A percentile compares a stretch with the other conserved stretches of the same genome.
Conservation (phyloP, 257 asterid genomes). For the Lithospermum erythrorhizon region DNA sequence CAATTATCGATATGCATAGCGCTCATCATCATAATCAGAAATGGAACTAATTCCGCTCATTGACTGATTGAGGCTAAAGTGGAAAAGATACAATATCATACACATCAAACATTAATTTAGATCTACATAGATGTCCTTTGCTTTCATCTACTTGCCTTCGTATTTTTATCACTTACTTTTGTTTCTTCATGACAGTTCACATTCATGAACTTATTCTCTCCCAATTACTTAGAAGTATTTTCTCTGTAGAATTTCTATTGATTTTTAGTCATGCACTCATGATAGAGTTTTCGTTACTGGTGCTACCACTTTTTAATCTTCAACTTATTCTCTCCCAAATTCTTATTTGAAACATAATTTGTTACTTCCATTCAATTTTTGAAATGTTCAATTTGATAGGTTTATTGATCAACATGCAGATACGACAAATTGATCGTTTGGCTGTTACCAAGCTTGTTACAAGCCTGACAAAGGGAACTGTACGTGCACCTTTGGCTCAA, state of each 20-base stretch:
- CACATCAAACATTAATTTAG: not conserved
- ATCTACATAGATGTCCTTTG: not conserved
- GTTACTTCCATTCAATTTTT: no score
- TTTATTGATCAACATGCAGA: slow-evolving; percentile 32
- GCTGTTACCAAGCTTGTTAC: slow-evolving; percentile 93
- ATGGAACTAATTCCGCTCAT: not conserved
- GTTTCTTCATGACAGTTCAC: not conserved
- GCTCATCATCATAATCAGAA: no score
- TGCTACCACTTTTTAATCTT: not conserved
- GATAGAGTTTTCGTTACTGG: not conserved
- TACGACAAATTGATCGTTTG: slow-evolving; percentile 86
- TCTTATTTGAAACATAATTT: not conserved
- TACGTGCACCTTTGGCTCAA: slow-evolving; percentile 90
- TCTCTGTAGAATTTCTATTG: no score
- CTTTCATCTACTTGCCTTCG: not conserved
- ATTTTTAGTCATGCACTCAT: no score
- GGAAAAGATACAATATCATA: not conserved
- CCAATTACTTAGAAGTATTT: no score
- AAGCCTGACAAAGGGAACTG: slow-evolving; percentile 88
- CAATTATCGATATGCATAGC: not conserved
- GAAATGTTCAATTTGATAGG: not conserved
- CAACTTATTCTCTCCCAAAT: not conserved
- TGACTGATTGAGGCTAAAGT: not conserved
- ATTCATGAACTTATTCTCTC: no score
- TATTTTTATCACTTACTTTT: not conserved